Evolutionary conservation across 1,284 basidiomycete species (phyloP).

Genomic region (Ustilago curta): DNA sequence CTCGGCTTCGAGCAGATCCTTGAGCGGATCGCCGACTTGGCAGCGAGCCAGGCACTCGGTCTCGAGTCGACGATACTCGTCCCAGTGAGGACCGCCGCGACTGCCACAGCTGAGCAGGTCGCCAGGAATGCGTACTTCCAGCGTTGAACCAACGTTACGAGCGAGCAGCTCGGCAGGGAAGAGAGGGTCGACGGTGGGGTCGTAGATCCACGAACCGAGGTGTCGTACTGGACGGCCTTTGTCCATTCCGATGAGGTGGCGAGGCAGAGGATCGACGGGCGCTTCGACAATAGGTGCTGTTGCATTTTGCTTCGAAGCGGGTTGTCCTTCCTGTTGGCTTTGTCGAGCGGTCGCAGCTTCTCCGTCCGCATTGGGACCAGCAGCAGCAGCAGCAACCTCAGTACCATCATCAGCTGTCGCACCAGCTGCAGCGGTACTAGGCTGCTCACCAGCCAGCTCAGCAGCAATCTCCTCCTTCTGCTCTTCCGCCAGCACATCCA

Average conservation of each 20-base stretch:
- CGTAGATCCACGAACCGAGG: constrained; percentile 65
- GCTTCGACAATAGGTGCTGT: constrained; percentile 16
- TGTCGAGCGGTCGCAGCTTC: neutral
- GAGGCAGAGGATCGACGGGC: constrained; percentile 42
- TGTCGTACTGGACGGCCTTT: constrained; percentile 63
- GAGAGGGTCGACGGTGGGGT: constrained; percentile 55
- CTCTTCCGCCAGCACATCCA: constrained; percentile 30
- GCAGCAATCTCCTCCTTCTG: constrained; percentile 26
- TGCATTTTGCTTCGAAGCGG: neutral
- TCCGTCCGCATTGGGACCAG: neutral
- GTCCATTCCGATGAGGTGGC: constrained; percentile 59
- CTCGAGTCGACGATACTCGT: constrained; percentile 32
- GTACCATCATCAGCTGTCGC: neutral
- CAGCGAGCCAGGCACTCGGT: constrained; percentile 23
- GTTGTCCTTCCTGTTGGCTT: neutral
- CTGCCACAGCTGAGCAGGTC: constrained; percentile 41
- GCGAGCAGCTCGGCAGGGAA: constrained; percentile 65
- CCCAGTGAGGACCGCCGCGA: constrained; percentile 32
- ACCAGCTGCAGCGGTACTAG: neutral
- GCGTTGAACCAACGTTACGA: constrained; percentile 63
- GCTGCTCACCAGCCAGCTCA: constrained; percentile 15
- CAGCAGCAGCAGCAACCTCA: neutral
- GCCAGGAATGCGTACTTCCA: constrained; percentile 67
- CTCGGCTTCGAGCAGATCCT: constrained; percentile 36
- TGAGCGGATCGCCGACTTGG: constrained; percentile 38